A percentile compares a stretch with the other conserved stretches of the same genome.
Evolutionary conservation across 208 protist genomes (phyloP).

Genomic region (Acanthamoeba triangularis): DNA sequence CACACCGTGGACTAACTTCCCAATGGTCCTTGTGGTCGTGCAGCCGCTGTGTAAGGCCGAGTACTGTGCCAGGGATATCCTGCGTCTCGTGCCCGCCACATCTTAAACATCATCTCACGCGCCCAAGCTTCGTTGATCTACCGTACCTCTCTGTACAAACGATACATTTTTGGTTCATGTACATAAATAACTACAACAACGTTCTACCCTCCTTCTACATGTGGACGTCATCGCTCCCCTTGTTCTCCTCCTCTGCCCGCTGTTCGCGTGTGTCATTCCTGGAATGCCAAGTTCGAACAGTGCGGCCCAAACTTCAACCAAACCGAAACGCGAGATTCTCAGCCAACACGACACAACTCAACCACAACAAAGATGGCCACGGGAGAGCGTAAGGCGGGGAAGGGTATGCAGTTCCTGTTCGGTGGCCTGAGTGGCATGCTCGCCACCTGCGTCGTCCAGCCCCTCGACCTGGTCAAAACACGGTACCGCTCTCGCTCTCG

Average conservation of each 20-base stretch:
- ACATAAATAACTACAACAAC: too few relatives aligned
- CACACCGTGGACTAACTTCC: background rate
- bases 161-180: too few relatives aligned
- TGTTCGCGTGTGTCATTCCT: background rate
- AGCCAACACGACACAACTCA: too few relatives aligned
- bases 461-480: slow-evolving; percentile 64
- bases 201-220: too few relatives aligned
- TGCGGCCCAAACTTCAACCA: background rate
- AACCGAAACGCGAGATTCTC: background rate
- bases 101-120: too few relatives aligned
- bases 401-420: slow-evolving; percentile 49
- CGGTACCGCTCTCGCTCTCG: background rate
- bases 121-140: too few relatives aligned
- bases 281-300: background rate
- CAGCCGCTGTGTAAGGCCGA: slow-evolving; percentile 32
- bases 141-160: too few relatives aligned
- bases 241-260: too few relatives aligned
- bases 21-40: background rate
- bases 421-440: slow-evolving; percentile 71
- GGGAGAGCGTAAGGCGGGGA: slow-evolving; percentile 18
- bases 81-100: background rate
- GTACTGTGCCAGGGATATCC: slow-evolving; percentile 5
- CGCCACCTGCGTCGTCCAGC: slow-evolving; percentile 75
- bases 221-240: too few relatives aligned
- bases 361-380: slow-evolving; percentile 21